These are phyloP conservation scores for Toxicodendron radicans DNA, from an alignment of 345 rosid genomes.

Conservation along the genomic window DNA sequence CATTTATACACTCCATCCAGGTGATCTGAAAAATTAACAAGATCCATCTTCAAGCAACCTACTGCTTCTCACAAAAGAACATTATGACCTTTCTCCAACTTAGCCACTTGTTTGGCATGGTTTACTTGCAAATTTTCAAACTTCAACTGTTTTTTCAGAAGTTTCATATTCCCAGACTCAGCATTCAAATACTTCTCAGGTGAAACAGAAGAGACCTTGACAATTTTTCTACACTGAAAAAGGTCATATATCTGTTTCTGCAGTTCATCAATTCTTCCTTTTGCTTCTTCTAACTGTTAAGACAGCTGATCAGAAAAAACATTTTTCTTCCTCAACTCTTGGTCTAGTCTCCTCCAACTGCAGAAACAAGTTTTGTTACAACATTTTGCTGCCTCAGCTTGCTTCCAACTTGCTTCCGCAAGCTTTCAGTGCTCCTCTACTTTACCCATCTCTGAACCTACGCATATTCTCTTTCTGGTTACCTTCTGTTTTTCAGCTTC, in stretches of 20 bases:
- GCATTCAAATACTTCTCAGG: constrained; percentile 27
- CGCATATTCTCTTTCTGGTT: constrained; percentile 51
- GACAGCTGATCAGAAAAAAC: constrained; percentile 36
- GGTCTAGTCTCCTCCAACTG: constrained; percentile 36
- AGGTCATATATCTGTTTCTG: constrained; percentile 46
- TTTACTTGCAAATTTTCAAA: constrained; percentile 55
- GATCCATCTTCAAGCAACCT: constrained; percentile 53
- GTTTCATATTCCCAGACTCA: constrained; percentile 44
- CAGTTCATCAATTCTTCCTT: constrained; percentile 41
- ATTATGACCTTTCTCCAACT: constrained; percentile 53
- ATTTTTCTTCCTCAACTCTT: constrained; percentile 37
- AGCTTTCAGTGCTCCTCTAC: constrained; percentile 52
- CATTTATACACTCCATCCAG: constrained; percentile 47
- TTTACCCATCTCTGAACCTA: constrained; percentile 53
- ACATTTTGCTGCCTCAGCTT: constrained; percentile 44
- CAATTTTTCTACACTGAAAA: constrained; percentile 27
- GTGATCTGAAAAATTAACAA: constrained; percentile 48
- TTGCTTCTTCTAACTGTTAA: constrained; percentile 39
- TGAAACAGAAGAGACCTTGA: constrained; percentile 29
- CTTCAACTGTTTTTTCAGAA: constrained; percentile 63
- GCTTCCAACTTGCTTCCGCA: constrained; percentile 50
- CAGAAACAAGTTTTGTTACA: constrained; percentile 37
- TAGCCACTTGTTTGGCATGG: constrained; percentile 58
- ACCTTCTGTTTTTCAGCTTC: constrained; percentile 57
- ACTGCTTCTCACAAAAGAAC: constrained; percentile 53